Percentiles rank a stretch among this genome's conserved stretches.
Conservation (phyloP, 192 early-diverging fungal species). For the Coemansia sp. region DNA sequence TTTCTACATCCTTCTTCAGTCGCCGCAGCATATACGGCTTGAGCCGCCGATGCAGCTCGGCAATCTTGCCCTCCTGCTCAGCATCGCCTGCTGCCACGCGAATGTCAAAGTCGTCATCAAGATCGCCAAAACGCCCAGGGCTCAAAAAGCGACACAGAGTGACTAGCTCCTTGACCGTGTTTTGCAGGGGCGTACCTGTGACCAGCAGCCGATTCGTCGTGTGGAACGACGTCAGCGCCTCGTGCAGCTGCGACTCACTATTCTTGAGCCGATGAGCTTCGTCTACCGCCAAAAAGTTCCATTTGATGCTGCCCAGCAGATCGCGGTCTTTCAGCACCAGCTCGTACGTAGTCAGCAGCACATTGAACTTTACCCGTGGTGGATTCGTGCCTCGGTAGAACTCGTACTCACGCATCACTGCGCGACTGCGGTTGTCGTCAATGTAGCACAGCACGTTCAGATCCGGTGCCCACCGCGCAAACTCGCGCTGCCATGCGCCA, state of each 20-base stretch:
- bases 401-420: conserved; percentile 92
- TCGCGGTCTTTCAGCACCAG: conserved; percentile 89
- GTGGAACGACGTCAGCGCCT: conserved; percentile 82
- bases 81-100: conserved; percentile 60
- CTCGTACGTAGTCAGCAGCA: conserved; percentile 94
- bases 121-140: conserved; percentile 82
- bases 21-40: conserved; percentile 92
- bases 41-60: conserved; percentile 76
- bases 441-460: conserved; percentile 90
- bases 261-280: conserved; percentile 99
- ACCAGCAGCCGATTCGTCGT: conserved; percentile 91
- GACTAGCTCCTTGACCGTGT: conserved; percentile 91
- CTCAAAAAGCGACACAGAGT: conserved; percentile 91
- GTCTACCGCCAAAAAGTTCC: conserved; percentile 94
- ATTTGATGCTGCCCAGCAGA: conserved; percentile 76
- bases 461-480: conserved; percentile 91
- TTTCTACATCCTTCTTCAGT: conserved; percentile 98
- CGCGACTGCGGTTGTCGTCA: conserved; percentile 77
- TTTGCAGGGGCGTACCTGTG: conserved; percentile 99
- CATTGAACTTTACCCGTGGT: conserved; percentile 80
- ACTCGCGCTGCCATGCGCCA: conserved; percentile 93
- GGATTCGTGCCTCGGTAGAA: conserved; percentile 65
- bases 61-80: conserved; percentile 80
- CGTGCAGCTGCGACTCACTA: conserved; percentile 89
- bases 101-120: conserved; percentile 78